Base-by-base conservation (phyloP, 495 filamentous ascomycete species). In the Usnea hakonensis region DNA sequence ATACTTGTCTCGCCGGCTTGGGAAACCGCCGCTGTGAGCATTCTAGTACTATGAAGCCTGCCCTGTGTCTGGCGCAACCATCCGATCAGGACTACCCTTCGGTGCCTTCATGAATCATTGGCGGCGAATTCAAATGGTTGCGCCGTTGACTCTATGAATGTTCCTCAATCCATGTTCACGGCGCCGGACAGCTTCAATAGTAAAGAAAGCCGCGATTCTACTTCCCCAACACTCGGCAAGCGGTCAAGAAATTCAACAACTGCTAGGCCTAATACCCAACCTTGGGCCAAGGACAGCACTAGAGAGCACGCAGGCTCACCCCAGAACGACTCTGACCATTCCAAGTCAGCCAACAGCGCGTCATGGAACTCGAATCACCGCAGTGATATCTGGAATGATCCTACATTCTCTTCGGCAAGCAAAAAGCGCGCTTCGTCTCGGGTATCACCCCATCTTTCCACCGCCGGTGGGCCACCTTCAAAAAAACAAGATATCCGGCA, bases 81-180 rank as follows among this genome's bases (percentile, higher is more conserved):
- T 53, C 26, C 35, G 11, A 44, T 10, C 40, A 35, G 30, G n/a
- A 11, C 46, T 46, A 40, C 60, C 55, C 50, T 11, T 26, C 30
- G 2, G 4, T 57, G 21, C 38, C 41, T 2, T 43, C 40, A 30
- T 50, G 52, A 41, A 38, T 35, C 32, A 23, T 28, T 55, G 11
- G 30, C 3, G 10, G 11, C 21, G 37, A 36, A 33, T 23, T 28
- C 53, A 52, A 57, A 62, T 62, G 60, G 52, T 62, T 56, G 55
- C 54, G 53, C 54, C 40, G 30, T 53, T 46, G 60, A n/a, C 60
- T 62, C 60, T 62, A 68, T 68, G 66, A 63, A 66, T 64, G 57
- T 57, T 53, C 55, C 37, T 48, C 64, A 60, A 36, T 66, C 66
- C 44, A 66, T 68, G 52, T 65, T 66, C 40, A 66, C 63, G 19